A percentile compares a stretch with the other conserved stretches of the same genome.
phyloP scores from a whole-genome alignment of 148 eudicot genomes.

The Limonium bicolor region DNA sequence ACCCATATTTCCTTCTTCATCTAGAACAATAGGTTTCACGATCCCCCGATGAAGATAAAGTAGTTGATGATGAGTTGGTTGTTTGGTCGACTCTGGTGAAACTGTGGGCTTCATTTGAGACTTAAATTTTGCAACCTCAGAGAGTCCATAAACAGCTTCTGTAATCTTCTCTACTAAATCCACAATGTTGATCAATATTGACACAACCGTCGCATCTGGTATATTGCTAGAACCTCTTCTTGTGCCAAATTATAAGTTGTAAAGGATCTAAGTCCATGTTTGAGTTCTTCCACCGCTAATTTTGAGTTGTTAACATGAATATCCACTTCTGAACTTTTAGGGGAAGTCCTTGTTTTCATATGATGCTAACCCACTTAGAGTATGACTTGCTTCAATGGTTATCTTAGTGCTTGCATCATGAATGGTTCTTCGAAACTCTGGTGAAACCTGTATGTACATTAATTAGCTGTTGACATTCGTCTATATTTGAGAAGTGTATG shows the following conservation, averaged over 20 bases:
- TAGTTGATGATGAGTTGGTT: conserved; percentile 6
- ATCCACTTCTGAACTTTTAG: conserved; percentile 10
- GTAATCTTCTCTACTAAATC: conserved; percentile 26
- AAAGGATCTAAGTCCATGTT: conserved; percentile 10
- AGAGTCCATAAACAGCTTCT: conserved; percentile 26
- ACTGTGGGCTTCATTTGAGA: conserved; percentile 4
- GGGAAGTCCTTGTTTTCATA: conserved; percentile 24
- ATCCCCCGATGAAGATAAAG: conserved; percentile 24
- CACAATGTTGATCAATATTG: conserved; percentile 22
- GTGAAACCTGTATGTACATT: conserved; percentile 17
- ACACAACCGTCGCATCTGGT: conserved; percentile 24
- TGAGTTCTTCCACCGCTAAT: conserved; percentile 25
- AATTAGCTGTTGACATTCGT: background rate
- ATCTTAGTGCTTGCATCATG: conserved; percentile 30
- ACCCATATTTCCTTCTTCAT: no score
- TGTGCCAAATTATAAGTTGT: background rate
- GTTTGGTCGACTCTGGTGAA: conserved; percentile 4
- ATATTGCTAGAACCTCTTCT: conserved; percentile 20
- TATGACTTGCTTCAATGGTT: conserved; percentile 39
- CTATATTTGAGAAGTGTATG: background rate
- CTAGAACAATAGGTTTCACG: conserved; percentile 26
- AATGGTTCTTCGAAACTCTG: conserved; percentile 25
- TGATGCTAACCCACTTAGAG: conserved; percentile 26
- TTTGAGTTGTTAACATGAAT: conserved; percentile 25
- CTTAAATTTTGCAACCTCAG: conserved; percentile 24